Percentiles rank a stretch among this genome's conserved stretches.
These are phyloP conservation scores for Cladosporium austrohemisphaericum DNA, from an alignment of 2,329 filamentous ascomycete species.

Conservation along the genomic window DNA sequence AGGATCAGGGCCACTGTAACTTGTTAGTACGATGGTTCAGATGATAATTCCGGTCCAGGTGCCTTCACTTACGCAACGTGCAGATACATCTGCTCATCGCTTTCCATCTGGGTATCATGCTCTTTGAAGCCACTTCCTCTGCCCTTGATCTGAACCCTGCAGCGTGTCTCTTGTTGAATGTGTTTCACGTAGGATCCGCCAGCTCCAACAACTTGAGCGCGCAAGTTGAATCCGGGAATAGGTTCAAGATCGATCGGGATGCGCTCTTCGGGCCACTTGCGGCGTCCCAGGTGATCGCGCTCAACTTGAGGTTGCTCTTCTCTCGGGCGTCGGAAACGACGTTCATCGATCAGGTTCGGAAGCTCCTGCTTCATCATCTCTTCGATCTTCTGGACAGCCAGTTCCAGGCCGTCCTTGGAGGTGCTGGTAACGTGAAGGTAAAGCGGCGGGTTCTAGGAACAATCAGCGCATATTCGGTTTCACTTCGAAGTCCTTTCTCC, in stretches of 20 bases:
- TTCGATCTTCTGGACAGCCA: conserved; percentile 81
- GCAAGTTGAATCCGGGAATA: conserved; percentile 89
- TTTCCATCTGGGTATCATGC: conserved; percentile 79
- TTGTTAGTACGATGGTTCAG: conserved; percentile 12
- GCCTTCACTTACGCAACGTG: conserved; percentile 74
- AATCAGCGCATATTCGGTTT: not conserved
- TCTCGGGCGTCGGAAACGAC: conserved; percentile 75
- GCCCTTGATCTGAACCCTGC: conserved; percentile 96
- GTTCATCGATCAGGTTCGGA: conserved; percentile 90
- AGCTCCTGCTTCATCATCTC: conserved; percentile 95
- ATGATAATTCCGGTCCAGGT: not conserved
- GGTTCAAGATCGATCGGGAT: conserved; percentile 89
- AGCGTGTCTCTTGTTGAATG: conserved; percentile 91
- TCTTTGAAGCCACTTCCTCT: conserved; percentile 93
- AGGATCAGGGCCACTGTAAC: conserved; percentile 72
- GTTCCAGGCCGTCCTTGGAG: conserved; percentile 83
- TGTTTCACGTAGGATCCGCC: conserved; percentile 96
- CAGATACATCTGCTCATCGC: conserved; percentile 93
- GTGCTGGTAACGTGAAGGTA: conserved; percentile 96
- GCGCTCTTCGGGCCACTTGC: conserved; percentile 98
- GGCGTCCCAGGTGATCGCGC: conserved; percentile 83
- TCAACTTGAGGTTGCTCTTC: conserved; percentile 65
- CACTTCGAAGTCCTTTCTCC: conserved; percentile 40
- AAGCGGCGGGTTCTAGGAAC: conserved; percentile 61
- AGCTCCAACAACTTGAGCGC: conserved; percentile 92